Evolutionary conservation across 192 early-diverging fungal genomes (phyloP).

Genomic region (Gonapodya sp.): DNA sequence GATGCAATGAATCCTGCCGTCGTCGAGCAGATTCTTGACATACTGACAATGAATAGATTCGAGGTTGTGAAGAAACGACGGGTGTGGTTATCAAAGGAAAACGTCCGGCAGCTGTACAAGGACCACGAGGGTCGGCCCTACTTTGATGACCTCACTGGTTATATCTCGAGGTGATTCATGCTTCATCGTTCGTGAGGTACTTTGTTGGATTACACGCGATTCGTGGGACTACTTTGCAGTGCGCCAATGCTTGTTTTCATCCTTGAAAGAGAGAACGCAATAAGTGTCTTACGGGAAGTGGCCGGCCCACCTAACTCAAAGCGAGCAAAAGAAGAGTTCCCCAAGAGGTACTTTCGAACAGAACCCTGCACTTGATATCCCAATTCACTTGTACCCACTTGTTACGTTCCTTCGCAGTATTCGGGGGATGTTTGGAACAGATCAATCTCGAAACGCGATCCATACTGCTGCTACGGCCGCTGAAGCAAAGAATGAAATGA

Average conservation of each 20-base stretch:
- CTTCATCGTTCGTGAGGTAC: constrained; percentile 1
- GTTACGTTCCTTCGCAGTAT: constrained; percentile 24
- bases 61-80: constrained; percentile 32
- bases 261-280: constrained; percentile 34
- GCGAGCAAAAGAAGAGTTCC: constrained; percentile 30
- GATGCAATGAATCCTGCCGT: constrained; percentile 42
- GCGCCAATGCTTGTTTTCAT: constrained; percentile 40
- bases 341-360: constrained; percentile 27
- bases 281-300: constrained; percentile 38
- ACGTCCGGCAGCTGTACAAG: constrained; percentile 39
- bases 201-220: not conserved
- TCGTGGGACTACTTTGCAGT: constrained; percentile 7
- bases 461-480: constrained; percentile 15
- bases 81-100: constrained; percentile 35
- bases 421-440: constrained; percentile 41
- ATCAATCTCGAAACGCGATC: constrained; percentile 43
- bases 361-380: not conserved
- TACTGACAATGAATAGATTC: constrained; percentile 35
- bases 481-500: not conserved
- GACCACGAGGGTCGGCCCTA: constrained; percentile 39
- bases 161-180: constrained; percentile 35
- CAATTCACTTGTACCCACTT: constrained; percentile 4
- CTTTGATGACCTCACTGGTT: constrained; percentile 31
- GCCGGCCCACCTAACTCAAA: constrained; percentile 40
- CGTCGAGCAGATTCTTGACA: constrained; percentile 33